phyloP scores from a whole-genome alignment of 75 land plant species.

The Cupressus sempervirens region DNA sequence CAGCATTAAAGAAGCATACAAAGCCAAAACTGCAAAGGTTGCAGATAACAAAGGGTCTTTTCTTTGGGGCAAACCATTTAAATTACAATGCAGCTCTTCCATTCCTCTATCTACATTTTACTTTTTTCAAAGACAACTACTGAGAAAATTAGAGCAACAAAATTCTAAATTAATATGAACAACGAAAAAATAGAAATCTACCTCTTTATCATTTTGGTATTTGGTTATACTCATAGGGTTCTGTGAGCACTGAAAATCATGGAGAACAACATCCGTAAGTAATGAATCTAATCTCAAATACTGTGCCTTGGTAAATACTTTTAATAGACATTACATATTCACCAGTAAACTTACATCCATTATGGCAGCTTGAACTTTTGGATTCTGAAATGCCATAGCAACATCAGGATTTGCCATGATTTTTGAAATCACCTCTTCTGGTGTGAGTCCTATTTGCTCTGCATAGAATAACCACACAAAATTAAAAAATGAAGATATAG shows the following conservation, averaged over 20 bases:
- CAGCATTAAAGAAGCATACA: background rate
- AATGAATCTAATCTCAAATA: background rate
- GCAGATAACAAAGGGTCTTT: background rate
- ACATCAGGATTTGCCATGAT: conserved; percentile 97
- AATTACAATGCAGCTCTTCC: background rate
- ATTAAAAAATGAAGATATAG: background rate
- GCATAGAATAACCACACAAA: conserved; percentile 15
- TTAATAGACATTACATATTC: background rate
- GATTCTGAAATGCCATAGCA: conserved; percentile 95
- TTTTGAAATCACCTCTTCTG: conserved; percentile 94
- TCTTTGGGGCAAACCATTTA: background rate
- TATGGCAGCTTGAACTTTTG: conserved; percentile 93
- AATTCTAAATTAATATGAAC: background rate
- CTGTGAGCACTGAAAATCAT: conserved; percentile 85
- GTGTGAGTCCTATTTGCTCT: conserved; percentile 96
- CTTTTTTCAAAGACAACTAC: background rate
- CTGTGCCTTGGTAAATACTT: background rate
- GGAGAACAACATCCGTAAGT: conserved; percentile 2
- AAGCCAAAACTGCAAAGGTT: background rate
- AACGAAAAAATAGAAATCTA: conserved; percentile 18
- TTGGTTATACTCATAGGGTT: conserved; percentile 87
- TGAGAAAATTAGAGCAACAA: background rate
- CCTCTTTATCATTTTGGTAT: conserved; percentile 98
- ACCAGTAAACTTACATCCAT: conserved; percentile 74
- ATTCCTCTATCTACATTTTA: background rate